phyloP scores from a whole-genome alignment of 768 basidiomycete genomes.

The Infundibulicybe gibba region DNA sequence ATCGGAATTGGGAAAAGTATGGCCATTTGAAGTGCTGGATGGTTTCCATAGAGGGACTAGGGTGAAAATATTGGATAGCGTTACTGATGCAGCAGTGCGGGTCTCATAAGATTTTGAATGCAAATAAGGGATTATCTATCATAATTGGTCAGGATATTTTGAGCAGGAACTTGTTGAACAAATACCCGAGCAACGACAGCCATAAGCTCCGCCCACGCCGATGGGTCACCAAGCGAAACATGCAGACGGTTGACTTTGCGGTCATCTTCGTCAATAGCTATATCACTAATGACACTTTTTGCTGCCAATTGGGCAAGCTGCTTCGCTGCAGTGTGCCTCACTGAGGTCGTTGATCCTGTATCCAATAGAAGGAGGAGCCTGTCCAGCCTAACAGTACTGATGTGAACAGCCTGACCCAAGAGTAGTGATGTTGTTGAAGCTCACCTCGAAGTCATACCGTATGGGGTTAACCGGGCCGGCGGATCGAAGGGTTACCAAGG shows the following conservation, averaged over 20 bases:
- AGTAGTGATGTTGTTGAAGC: constrained; percentile 6
- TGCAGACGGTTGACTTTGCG: constrained; percentile 62
- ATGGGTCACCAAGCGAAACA: constrained; percentile 55
- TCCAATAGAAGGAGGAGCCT: constrained; percentile 94
- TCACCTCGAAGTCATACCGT: constrained; percentile 78
- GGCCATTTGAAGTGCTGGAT: constrained; percentile 23
- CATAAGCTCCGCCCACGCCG: constrained; percentile 89
- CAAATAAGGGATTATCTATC: constrained; percentile 84
- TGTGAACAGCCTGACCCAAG: not conserved
- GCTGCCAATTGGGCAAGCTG: constrained; percentile 92
- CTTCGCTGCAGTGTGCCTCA: constrained; percentile 94
- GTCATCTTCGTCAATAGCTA: constrained; percentile 71
- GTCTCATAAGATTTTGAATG: constrained; percentile 94
- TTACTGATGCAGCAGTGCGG: constrained; percentile 82
- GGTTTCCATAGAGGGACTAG: constrained; percentile 81
- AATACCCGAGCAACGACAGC: constrained; percentile 84
- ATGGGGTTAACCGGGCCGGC: constrained; percentile 52
- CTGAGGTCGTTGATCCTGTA: constrained; percentile 86
- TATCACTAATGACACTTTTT: constrained; percentile 81
- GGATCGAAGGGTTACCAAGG: constrained; percentile 24
- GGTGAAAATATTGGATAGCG: constrained; percentile 84
- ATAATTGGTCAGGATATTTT: constrained; percentile 6
- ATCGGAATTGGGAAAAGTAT: constrained; percentile 21
- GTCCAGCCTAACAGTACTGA: constrained; percentile 67
- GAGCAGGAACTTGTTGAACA: not conserved